A percentile compares a stretch with the other conserved stretches of the same genome.
Evolutionary conservation across 768 basidiomycete species (phyloP).

Genomic region (Gloeopeniophorella convolvens): DNA sequence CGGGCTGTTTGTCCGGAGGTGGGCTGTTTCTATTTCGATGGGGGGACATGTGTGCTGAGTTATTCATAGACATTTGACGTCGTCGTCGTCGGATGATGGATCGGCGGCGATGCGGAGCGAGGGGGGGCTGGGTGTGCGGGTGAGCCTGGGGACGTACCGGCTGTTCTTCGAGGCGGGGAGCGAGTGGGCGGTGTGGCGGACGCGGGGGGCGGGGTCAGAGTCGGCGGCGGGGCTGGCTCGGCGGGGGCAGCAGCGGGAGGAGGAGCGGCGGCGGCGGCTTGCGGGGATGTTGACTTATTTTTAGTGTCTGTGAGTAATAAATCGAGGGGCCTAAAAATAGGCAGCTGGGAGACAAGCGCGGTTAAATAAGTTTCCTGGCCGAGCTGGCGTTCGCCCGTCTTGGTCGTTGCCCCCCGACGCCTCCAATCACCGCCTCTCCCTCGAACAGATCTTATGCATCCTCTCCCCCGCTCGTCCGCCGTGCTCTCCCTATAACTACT

Average conservation of each 20-base stretch:
- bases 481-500: neutral
- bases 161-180: conserved; percentile 58
- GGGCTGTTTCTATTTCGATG: neutral
- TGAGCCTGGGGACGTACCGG: conserved; percentile 57
- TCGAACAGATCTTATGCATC: neutral
- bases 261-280: conserved; percentile 46
- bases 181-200: conserved; percentile 50
- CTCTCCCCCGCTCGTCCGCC: neutral
- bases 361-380: too few relatives aligned
- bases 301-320: too few relatives aligned
- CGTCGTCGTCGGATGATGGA: conserved; percentile 33
- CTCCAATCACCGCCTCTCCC: conserved; percentile 10
- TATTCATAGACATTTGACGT: conserved; percentile 50
- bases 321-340: conserved; percentile 19
- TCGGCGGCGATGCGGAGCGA: conserved; percentile 25
- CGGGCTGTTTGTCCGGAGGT: conserved; percentile 13
- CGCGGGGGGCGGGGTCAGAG: conserved; percentile 32
- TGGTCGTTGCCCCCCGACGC: conserved; percentile 18
- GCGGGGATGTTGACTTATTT: conserved; percentile 20
- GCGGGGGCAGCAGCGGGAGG: conserved; percentile 41
- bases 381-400: too few relatives aligned
- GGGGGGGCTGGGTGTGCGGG: conserved; percentile 46
- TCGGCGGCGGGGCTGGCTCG: conserved; percentile 30
- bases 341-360: too few relatives aligned
- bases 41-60: conserved; percentile 2